Base-by-base conservation (phyloP, 768 basidiomycete species). In the Lactarius hatsudake region DNA sequence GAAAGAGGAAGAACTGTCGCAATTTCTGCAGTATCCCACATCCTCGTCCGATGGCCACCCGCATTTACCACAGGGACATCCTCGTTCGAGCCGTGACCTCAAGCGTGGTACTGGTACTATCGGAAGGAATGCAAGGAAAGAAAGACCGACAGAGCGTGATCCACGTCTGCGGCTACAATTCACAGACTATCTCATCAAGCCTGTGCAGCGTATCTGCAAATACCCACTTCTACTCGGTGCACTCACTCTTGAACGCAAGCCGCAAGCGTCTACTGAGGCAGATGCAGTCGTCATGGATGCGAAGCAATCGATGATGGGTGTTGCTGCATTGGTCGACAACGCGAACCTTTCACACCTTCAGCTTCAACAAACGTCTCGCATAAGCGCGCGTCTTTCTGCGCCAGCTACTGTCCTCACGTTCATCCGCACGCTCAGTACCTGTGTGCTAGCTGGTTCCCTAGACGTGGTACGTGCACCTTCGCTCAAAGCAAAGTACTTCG, bases 151-250 rank as follows among this genome's bases (percentile, higher is more conserved):
- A 9, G 62, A 68, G 9, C 61, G 55, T 60, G 67, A 63, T 54
- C 58, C 67, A 18, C 69, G 69, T 36, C 56, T 79, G 15, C 84
- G 84, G 26, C 83, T 91, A 43, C 81, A 82, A 65, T 87, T 91
- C 76, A 79, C 86, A 71, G 96, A 98, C 78, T 95, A 95, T 74
- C 83, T 98, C 79, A 98, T 99, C 79, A 94, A 94, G 77, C 96
- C 96, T n/a, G 84, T 98, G 18, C 96, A 99, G 77, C 82, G 95
- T 60, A 90, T 99, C 59, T 98, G 96, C 84, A 92, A 89, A 72
- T 99, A 99, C 74, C 94, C 95, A 20, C 83, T 98, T 60, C 83
- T 99, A 10, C 84, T 99, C 55, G 88, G 87, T 65, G 87, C 91
- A 72, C 83, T 97, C 56, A 69, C 75, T 42, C 45, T 40, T 20